Base-by-base conservation (phyloP, 78 protist species). In the Dictyostelium discoideum region DNA sequence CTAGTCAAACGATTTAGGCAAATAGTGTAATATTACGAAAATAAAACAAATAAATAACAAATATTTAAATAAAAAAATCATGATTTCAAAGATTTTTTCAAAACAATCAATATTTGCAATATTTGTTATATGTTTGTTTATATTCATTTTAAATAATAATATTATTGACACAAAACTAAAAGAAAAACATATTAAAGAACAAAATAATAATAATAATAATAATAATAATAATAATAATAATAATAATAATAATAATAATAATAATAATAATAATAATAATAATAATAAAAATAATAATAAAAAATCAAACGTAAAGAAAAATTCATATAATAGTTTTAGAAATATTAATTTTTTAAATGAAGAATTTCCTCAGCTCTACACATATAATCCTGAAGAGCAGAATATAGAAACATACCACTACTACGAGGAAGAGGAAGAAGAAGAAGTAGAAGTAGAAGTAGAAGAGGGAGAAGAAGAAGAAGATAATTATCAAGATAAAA, bases 301-400 rank as follows among this genome's bases (percentile, higher is more conserved):
- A 67, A 67, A n/a, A 16, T 50, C 60, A 50, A 54, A 14, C 0
- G n/a, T 3, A 1, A 16, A 16, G 6, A 54, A 54, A 16, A 10
- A 10, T 14, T 3, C 11, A 1, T 0, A 54, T 3, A 14, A 3
- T 54, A 22, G 65, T 54, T 24, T 32, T 26, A 73, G 37, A 37
- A 37, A 44, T 44, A n/a, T 37, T 6, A 79, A 46, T 44, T 79
- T 79, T 44, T 44, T 79, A n/a, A 79, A 79, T 44, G 84, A 79
- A 22, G 29, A 22, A 79, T 79, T 22, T n/a, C 84, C 84, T 42
- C 84, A 79, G 44, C 32, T 79, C 6, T 79, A 79, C 6, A 46
- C 84, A 42, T 79, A 79, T n/a, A 44, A 44, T 22, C 65, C 84
- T 39, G 26, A 60, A 60, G 26, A 60, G 9, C 2, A 20, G n/a